phyloP scores from a whole-genome alignment of 257 asterid genomes.

The Prunella vulgaris region DNA sequence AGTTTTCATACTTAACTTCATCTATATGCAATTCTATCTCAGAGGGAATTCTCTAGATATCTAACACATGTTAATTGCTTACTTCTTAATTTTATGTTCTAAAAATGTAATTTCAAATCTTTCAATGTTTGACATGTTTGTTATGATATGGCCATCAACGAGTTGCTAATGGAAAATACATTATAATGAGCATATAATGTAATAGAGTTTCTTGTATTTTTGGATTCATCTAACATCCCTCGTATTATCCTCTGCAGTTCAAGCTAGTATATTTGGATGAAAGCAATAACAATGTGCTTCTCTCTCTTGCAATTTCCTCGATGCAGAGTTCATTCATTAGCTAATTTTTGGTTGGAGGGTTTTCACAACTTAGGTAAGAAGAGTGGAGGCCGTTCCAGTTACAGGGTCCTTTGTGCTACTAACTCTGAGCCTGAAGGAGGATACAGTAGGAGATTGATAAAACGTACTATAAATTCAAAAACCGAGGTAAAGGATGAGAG shows the following conservation, averaged over 20 bases:
- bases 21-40: background rate
- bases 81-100: background rate
- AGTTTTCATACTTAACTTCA: background rate
- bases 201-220: background rate
- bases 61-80: background rate
- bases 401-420: conserved; percentile 46
- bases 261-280: conserved; percentile 39
- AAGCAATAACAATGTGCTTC: conserved; percentile 70
- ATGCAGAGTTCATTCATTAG: conserved; percentile 48
- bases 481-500: conserved; percentile 38
- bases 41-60: background rate
- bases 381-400: conserved; percentile 29
- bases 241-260: conserved; percentile 41
- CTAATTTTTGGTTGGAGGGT: conserved; percentile 60
- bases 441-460: conserved; percentile 46
- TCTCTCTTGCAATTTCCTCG: conserved; percentile 65
- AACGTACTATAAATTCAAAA: conserved; percentile 46
- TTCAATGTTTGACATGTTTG: background rate
- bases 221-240: conserved; percentile 1
- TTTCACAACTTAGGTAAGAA: conserved; percentile 36
- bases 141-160: background rate
- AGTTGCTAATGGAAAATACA: background rate
- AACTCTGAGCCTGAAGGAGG: conserved; percentile 58
- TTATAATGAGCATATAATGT: background rate
- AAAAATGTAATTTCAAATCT: background rate